Percentiles rank a stretch among this genome's conserved stretches.
phyloP scores from a whole-genome alignment of 768 basidiomycete genomes.

The Coprinopsis cinerea region DNA sequence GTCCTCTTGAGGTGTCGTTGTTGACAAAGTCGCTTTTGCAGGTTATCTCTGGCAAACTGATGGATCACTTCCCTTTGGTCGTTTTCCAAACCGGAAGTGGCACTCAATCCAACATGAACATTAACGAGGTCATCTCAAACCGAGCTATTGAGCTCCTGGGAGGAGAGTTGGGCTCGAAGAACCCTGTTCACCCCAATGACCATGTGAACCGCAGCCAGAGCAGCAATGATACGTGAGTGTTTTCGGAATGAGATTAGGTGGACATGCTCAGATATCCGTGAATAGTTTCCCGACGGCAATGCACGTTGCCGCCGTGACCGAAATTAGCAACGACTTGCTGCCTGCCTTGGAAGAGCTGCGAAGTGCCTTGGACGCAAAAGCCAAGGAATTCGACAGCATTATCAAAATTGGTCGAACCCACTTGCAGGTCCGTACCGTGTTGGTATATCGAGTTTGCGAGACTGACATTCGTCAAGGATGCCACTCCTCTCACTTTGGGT shows the following conservation, averaged over 20 bases:
- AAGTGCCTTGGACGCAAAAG: constrained; percentile 78
- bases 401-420: constrained; percentile 99
- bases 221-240: constrained; percentile 90
- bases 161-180: constrained; percentile 92
- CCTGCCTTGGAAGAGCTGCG: constrained; percentile 83
- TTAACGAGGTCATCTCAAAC: constrained; percentile 97
- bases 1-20: background rate
- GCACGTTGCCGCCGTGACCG: constrained; percentile 94
- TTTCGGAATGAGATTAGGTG: background rate
- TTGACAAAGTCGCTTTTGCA: constrained; percentile 23
- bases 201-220: constrained; percentile 99
- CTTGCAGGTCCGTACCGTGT: constrained; percentile 68
- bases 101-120: constrained; percentile 99
- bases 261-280: background rate
- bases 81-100: constrained; percentile 99
- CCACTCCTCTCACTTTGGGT: constrained; percentile 93
- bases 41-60: constrained; percentile 94
- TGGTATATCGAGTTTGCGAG: too few species aligned
- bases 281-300: constrained; percentile 95
- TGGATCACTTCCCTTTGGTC: constrained; percentile 95
- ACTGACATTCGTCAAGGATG: constrained; percentile 60
- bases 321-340: constrained; percentile 71
- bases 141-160: constrained; percentile 96
- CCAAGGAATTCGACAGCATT: constrained; percentile 79
- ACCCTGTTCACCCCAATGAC: constrained; percentile 97